Evolutionary conservation across 108 stramenopile genomes (phyloP), one percentile per base, ranked within the genome.

Genomic region (Discostella pseudostelligera): DNA sequence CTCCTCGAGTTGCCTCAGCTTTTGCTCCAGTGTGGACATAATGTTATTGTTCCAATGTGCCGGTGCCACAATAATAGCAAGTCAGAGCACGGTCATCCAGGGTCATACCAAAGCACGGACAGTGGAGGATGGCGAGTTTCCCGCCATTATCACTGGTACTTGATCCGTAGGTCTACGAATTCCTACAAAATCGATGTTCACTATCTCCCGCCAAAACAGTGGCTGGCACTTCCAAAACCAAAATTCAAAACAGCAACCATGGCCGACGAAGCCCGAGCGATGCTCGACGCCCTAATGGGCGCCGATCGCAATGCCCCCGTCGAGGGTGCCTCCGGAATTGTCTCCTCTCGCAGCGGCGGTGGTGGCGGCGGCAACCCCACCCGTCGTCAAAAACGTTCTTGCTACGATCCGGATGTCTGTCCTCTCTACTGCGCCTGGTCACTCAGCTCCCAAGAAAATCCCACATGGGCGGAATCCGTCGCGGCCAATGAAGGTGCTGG

Each of bases 281-380:
- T 95, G 71, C 73, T 95, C 39, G 94, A 95, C 65, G 75, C 85
- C 43, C 75, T 95, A 13, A 95, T 95, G 94, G 94, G 94, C 56
- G 83, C 73, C 17, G 87, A 95, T 56, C 89, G 94, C 36, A 83
- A 95, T 76, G 90, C 90, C 11, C 74, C 80, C 14, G 62, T 79
- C 55, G 73, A 67, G 39, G 72, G 72, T 8, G 77, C 77, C 20
- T 62, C 72, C 48, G 72, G 77, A 35, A 54, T 62, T 11, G 21
- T 51, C 35, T 39, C 60, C 32, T 10, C 60, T 35, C 16, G 13
- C 13, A 42, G 37, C 35, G 24, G 8, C 39, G 73, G 72, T 17
- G 57, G 66, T 17, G 64, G 67, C 44, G 62, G 49, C 37, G 73
- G 58, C 5, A 62, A 13, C 36, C 43, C 49, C 10, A 56, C 37